Evolutionary conservation across 768 basidiomycete species (phyloP), one percentile per base, ranked within the genome.

Genomic region (Lepiota venenata): DNA sequence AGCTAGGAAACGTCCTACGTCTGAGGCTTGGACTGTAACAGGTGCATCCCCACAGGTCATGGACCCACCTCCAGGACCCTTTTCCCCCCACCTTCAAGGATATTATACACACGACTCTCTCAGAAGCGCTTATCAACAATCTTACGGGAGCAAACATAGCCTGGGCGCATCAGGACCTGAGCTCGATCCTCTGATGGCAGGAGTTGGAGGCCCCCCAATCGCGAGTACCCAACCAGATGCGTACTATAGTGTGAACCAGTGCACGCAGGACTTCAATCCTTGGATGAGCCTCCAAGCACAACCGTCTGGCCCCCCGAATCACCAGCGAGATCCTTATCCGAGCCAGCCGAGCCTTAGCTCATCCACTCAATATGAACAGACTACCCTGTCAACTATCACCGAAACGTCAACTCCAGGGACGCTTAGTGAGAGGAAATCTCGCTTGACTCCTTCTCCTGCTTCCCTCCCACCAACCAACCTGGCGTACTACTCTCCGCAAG

Each of bases 11-110:
- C 60, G 71, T 41, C 68, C 73, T 0, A 51, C 55, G 7, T 71
- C 74, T 2, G 70, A 72, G 50, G 66, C 67, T 7, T 74, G 74
- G 72, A 68, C 70, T 1, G 56, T 70, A 40, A 61, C 63, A 12
- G 68, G 67, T 11, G 25, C 35, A 11, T 52, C 49, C 10, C 12
- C 20, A 4, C 18, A 52, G 3, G 29, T 37, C n/a, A 14, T 10
- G 4, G 9, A 21, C 2, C n/a, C 22, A 32, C 43, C 18, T 14
- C 2, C 18, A 4, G 42, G 32, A n/a, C 50, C 51, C 38, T 25
- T 52, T 27, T 18, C 43, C 36, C n/a, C 3, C 4, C 6, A 3
- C 8, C 32, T 32, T 11, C 25, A 2, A 2, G 25, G 25, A 25
- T 5, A 32, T 4, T 11, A 4, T 32, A 32, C 32, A 11, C 10